Evolutionary conservation across 2,329 filamentous ascomycete species (phyloP).

Genomic region (Exophiala dermatitidis): DNA sequence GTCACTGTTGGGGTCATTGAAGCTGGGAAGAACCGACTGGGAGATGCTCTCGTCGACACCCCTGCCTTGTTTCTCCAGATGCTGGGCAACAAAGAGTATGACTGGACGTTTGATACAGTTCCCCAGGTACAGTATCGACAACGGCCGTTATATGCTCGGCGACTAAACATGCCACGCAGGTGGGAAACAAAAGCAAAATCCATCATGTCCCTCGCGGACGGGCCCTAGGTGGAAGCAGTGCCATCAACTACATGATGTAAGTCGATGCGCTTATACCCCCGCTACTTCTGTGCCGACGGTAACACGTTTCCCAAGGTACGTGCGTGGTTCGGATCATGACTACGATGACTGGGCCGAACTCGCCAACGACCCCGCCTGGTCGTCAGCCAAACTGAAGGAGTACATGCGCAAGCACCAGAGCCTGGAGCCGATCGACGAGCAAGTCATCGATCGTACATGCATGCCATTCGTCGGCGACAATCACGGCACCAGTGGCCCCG

Average conservation of each 20-base stretch:
- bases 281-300: no score
- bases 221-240: conserved; percentile 31
- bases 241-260: conserved; percentile 31
- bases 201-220: conserved; percentile 30
- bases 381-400: conserved; percentile 26
- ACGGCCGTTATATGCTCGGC: background rate
- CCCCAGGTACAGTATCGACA: conserved; percentile 26
- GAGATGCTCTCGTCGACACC: conserved; percentile 28
- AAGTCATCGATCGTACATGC: conserved; percentile 19
- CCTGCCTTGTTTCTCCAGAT: conserved; percentile 26
- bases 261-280: background rate
- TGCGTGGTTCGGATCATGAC: conserved; percentile 28
- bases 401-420: conserved; percentile 31
- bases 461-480: conserved; percentile 21
- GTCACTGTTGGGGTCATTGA: conserved; percentile 43
- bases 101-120: conserved; percentile 32
- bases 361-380: conserved; percentile 30
- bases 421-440: conserved; percentile 28
- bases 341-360: conserved; percentile 32
- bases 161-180: conserved; percentile 1
- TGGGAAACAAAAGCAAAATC: conserved; percentile 19
- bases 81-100: conserved; percentile 32
- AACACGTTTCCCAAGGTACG: conserved; percentile 13
- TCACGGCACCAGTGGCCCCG: conserved; percentile 31
- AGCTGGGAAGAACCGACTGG: conserved; percentile 34